Conservation (phyloP, 768 basidiomycete genomes). For the Cystoderma amianthinum region DNA sequence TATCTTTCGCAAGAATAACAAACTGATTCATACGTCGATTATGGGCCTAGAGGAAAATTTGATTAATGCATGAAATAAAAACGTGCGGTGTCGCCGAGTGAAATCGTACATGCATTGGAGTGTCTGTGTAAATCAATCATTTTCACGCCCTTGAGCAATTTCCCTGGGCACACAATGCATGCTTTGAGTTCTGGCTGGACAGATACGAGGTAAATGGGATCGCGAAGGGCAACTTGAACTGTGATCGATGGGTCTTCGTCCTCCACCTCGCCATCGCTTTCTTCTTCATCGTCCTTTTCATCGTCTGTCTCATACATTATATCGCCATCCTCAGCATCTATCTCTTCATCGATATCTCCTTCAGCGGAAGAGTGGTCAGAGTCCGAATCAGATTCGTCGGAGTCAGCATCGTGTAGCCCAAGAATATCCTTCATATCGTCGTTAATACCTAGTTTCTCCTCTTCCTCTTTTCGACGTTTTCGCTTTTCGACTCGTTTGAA, state of each 20-base stretch:
- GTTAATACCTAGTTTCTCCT: conserved; percentile 57
- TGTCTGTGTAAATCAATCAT: conserved; percentile 52
- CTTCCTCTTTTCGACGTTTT: conserved; percentile 53
- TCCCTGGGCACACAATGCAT: conserved; percentile 69
- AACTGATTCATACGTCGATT: conserved; percentile 52
- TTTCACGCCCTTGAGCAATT: conserved; percentile 51
- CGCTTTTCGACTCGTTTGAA: conserved; percentile 77
- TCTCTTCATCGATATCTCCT: conserved; percentile 12
- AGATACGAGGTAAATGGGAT: conserved; percentile 58
- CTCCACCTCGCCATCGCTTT: conserved; percentile 12
- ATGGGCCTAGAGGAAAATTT: conserved; percentile 43
- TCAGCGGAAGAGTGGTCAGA: conserved; percentile 23
- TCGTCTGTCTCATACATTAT: conserved; percentile 11
- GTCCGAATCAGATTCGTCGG: conserved; percentile 60
- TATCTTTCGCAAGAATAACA: conserved; percentile 27
- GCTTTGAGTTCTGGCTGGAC: conserved; percentile 46
- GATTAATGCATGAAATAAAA: conserved; percentile 1
- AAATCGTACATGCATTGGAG: conserved; percentile 53
- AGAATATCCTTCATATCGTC: conserved; percentile 57
- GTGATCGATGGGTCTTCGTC: conserved; percentile 39
- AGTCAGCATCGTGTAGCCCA: conserved; percentile 70
- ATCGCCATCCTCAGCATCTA: conserved; percentile 19
- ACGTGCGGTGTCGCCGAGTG: neutral
- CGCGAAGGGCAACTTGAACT: conserved; percentile 50
- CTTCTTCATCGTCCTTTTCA: conserved; percentile 9